phyloP scores from a whole-genome alignment of 75 land plant species.

The Selaginella moellendorffii region DNA sequence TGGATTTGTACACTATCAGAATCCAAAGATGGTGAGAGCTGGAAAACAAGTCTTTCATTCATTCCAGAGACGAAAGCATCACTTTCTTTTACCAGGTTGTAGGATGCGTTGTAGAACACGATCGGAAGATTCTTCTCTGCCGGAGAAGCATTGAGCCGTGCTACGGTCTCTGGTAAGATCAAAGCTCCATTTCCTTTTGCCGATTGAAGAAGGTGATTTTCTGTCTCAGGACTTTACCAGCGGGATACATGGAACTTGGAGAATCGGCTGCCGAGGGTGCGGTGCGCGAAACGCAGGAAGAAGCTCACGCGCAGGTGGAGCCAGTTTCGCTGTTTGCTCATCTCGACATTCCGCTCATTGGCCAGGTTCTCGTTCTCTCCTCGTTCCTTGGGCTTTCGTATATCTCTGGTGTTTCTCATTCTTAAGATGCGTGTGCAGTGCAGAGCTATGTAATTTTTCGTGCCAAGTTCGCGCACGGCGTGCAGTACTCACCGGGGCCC shows the following conservation, averaged over 20 bases:
- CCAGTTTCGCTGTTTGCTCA: slow-evolving; percentile 87
- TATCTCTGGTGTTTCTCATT: not conserved
- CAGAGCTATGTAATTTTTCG: slow-evolving; percentile 94
- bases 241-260: slow-evolving; percentile 91
- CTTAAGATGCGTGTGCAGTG: slow-evolving; percentile 27
- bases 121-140: slow-evolving; percentile 28
- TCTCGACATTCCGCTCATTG: slow-evolving; percentile 84
- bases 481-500: slow-evolving; percentile 64
- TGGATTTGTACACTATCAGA: slow-evolving; percentile 62
- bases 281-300: slow-evolving; percentile 75
- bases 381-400: not conserved
- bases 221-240: slow-evolving; percentile 67
- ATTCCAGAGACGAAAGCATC: too few species aligned
- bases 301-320: slow-evolving; percentile 86
- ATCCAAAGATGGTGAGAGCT: slow-evolving; percentile 89
- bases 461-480: slow-evolving; percentile 46
- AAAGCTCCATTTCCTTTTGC: slow-evolving; percentile 5
- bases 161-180: slow-evolving; percentile 76
- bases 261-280: slow-evolving; percentile 94
- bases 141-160: slow-evolving; percentile 71
- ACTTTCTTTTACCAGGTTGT: too few species aligned
- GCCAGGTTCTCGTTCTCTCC: too few species aligned
- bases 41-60: too few species aligned
- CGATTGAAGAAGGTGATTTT: not conserved
- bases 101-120: slow-evolving; percentile 83